These are phyloP conservation scores for Lathyrus tuberosus DNA, from an alignment of 306 rosid genomes.

Conservation along the genomic window DNA sequence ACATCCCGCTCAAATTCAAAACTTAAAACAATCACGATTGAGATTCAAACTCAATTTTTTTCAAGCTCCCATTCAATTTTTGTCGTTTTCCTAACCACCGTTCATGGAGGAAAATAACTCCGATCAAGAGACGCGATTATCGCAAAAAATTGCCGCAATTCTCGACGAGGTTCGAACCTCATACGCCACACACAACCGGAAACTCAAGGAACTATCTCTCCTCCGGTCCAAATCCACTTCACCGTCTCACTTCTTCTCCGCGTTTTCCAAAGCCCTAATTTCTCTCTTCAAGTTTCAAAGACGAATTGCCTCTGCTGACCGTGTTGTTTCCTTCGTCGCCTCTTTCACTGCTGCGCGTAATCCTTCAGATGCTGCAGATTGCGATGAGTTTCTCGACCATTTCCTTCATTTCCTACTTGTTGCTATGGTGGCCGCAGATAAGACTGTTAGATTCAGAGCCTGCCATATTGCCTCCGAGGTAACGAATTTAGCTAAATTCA, in stretches of 20 bases:
- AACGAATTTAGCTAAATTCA: conserved; percentile 12
- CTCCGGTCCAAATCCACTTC: conserved; percentile 63
- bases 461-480: conserved; percentile 96
- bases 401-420: conserved; percentile 73
- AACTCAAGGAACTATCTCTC: conserved; percentile 76
- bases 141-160: conserved; percentile 59
- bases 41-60: background rate
- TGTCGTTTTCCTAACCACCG: background rate
- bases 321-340: conserved; percentile 71
- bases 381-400: conserved; percentile 64
- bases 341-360: conserved; percentile 52
- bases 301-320: conserved; percentile 69
- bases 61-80: background rate
- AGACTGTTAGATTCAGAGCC: conserved; percentile 75
- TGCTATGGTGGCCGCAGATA: conserved; percentile 56
- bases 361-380: conserved; percentile 37
- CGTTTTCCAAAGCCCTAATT: conserved; percentile 62
- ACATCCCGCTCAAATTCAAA: conserved; percentile 68
- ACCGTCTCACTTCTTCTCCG: conserved; percentile 57
- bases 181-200: conserved; percentile 80
- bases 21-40: conserved; percentile 2
- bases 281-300: conserved; percentile 75
- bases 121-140: conserved; percentile 46
- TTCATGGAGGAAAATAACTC: conserved; percentile 41
- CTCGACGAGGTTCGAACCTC: conserved; percentile 74